Conservation (phyloP, 225 moss, liverwort and hornwort species). For the Takakia lepidozioides region DNA sequence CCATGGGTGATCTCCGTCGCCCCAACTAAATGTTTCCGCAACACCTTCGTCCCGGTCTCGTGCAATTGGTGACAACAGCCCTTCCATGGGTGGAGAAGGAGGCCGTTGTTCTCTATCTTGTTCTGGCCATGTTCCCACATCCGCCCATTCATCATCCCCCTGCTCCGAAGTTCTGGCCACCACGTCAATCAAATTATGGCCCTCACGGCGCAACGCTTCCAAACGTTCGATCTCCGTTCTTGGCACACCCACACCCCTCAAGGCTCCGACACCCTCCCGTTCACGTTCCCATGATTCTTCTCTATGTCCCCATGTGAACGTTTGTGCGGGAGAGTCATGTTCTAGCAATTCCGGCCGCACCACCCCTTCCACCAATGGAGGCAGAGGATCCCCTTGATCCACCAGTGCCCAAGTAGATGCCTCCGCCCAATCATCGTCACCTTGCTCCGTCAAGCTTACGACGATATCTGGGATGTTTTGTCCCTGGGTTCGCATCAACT, state of each 20-base stretch:
- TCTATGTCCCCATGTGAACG: slow-evolving; percentile 15
- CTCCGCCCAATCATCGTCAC: too few species aligned
- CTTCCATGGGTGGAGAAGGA: slow-evolving; percentile 19
- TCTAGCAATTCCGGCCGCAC: too few species aligned
- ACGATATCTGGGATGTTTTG: not conserved
- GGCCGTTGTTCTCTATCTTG: slow-evolving; percentile 4
- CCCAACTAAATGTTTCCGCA: slow-evolving; percentile 15
- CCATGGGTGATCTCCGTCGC: slow-evolving; percentile 6
- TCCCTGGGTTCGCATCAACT: slow-evolving; percentile 2
- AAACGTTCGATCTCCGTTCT: slow-evolving; percentile 19
- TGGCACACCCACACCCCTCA: slow-evolving; percentile 25
- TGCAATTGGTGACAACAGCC: slow-evolving; percentile 10
- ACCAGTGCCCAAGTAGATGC: too few species aligned
- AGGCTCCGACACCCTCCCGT: not conserved
- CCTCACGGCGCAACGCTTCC: slow-evolving; percentile 14
- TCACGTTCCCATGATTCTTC: slow-evolving; percentile 6
- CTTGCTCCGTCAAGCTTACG: too few species aligned
- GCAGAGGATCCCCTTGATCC: too few species aligned
- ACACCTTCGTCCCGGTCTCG: slow-evolving; percentile 1
- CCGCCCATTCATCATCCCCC: slow-evolving; percentile 15
- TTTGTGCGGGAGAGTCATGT: slow-evolving; percentile 13
- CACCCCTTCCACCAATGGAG: too few species aligned
- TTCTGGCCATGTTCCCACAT: slow-evolving; percentile 13
- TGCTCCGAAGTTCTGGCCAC: not conserved
- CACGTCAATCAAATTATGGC: slow-evolving; percentile 6